A percentile compares a stretch with the other conserved stretches of the same genome.
Evolutionary conservation across 371 early-diverging fungal genomes (phyloP).

Genomic region (Mucor mucedo): DNA sequence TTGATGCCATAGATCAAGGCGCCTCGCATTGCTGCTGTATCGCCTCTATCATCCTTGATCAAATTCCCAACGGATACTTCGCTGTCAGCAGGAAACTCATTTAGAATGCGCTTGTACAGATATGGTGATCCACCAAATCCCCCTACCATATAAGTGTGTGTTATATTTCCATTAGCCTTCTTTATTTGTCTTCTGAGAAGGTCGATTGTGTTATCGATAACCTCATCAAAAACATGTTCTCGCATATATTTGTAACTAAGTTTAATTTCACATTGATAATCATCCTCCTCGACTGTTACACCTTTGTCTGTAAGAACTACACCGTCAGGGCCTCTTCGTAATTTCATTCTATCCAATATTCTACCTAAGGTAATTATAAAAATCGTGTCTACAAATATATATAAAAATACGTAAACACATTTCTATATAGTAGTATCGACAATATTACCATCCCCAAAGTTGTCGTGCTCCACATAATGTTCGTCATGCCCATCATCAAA

Average conservation of each 20-base stretch:
- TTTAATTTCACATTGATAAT: not conserved
- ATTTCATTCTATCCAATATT: too few relatives aligned
- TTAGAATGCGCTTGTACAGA: slow-evolving; percentile 1
- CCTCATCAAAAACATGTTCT: slow-evolving; percentile 22
- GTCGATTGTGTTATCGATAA: slow-evolving; percentile 11
- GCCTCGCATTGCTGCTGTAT: slow-evolving; percentile 16
- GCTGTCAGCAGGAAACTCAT: not conserved
- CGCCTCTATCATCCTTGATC: not conserved
- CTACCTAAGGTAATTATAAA: too few relatives aligned
- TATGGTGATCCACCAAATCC: slow-evolving; percentile 26
- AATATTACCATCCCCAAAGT: too few relatives aligned
- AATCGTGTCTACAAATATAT: too few relatives aligned
- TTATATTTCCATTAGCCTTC: slow-evolving; percentile 1
- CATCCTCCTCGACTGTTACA: not conserved
- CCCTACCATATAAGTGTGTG: slow-evolving; percentile 17
- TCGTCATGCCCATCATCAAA: too few relatives aligned
- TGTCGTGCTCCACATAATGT: too few relatives aligned
- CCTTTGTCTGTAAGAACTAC: too few relatives aligned
- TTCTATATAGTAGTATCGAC: too few relatives aligned
- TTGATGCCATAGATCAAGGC: slow-evolving; percentile 13
- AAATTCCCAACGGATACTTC: not conserved
- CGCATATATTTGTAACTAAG: not conserved
- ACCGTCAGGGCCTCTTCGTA: too few relatives aligned
- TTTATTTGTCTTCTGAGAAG: slow-evolving; percentile 18
- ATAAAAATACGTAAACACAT: too few relatives aligned